These are phyloP conservation scores for Annulohypoxylon moriforme DNA, from an alignment of 495 filamentous ascomycete genomes.

Conservation along the genomic window DNA sequence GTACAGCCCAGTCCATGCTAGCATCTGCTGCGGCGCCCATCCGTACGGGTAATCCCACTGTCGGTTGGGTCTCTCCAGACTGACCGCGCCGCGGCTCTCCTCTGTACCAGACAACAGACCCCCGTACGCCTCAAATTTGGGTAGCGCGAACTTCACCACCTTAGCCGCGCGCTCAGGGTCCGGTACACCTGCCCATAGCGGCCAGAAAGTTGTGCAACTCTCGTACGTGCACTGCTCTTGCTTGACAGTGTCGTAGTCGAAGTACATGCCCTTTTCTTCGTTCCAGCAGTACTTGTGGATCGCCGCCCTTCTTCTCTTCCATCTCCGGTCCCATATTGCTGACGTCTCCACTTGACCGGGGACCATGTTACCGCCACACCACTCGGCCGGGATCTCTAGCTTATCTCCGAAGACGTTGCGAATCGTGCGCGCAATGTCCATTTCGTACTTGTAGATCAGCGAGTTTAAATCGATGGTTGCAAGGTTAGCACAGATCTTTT, in stretches of 20 bases:
- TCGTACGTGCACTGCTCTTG: slow-evolving; percentile 83
- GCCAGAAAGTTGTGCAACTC: slow-evolving; percentile 92
- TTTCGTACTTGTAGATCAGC: slow-evolving; percentile 94
- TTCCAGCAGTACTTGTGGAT: slow-evolving; percentile 95
- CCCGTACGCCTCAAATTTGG: slow-evolving; percentile 85
- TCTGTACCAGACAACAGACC: slow-evolving; percentile 92
- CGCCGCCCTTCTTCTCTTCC: slow-evolving; percentile 77
- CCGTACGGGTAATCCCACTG: slow-evolving; percentile 99
- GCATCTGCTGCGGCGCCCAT: slow-evolving; percentile 98
- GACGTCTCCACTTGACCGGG: slow-evolving; percentile 78
- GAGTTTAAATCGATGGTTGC: slow-evolving; percentile 96
- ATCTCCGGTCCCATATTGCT: slow-evolving; percentile 86
- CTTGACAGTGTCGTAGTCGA: slow-evolving; percentile 91
- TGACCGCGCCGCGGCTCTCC: slow-evolving; percentile 81
- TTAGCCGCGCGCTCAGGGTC: slow-evolving; percentile 80
- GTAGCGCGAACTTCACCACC: slow-evolving; percentile 80
- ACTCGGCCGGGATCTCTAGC: slow-evolving; percentile 81
- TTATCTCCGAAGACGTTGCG: slow-evolving; percentile 82
- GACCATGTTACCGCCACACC: slow-evolving; percentile 68
- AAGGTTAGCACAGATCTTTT: slow-evolving; percentile 85
- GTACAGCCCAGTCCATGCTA: slow-evolving; percentile 91
- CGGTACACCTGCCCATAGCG: slow-evolving; percentile 91
- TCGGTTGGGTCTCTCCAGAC: slow-evolving; percentile 85
- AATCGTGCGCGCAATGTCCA: slow-evolving; percentile 86
- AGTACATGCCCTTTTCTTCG: slow-evolving; percentile 90